Conservation (phyloP, 225 moss, liverwort and hornwort genomes). For the Pseudisothecium myosuroides region DNA sequence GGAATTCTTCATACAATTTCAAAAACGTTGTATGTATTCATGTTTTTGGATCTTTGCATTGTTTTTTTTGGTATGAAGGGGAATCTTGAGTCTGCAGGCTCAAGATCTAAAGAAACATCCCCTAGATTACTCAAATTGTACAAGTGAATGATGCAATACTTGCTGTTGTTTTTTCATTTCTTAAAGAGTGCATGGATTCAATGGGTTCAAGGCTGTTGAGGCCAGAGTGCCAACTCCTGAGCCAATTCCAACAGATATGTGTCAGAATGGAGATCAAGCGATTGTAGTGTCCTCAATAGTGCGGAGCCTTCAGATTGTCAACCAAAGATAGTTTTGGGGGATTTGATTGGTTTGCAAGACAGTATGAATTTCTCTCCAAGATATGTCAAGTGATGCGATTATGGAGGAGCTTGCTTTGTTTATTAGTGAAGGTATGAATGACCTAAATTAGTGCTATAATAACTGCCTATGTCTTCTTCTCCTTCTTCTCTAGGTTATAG, state of each 20-base stretch:
- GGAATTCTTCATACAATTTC: neutral
- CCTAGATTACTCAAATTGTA: neutral
- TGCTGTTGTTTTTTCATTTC: too few species aligned
- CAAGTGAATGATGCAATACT: neutral
- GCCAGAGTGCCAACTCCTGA: conserved; percentile 11
- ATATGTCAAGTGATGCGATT: conserved; percentile 31
- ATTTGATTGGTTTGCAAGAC: conserved; percentile 10
- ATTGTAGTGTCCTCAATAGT: conserved; percentile 1
- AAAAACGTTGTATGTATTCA: neutral
- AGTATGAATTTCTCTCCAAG: conserved; percentile 19
- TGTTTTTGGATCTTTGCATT: neutral
- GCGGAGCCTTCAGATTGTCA: conserved; percentile 10
- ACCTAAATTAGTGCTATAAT: neutral
- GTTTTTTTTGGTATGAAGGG: neutral
- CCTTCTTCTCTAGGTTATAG: neutral
- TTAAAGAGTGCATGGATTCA: neutral
- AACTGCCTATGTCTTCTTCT: neutral
- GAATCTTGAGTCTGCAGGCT: too few species aligned
- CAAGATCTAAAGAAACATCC: neutral
- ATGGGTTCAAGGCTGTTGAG: conserved; percentile 47
- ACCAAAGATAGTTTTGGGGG: conserved; percentile 6
- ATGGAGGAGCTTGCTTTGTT: conserved; percentile 44
- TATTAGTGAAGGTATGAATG: conserved; percentile 23
- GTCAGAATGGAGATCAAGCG: conserved; percentile 12
- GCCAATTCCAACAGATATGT: neutral